Conservation (phyloP, 768 basidiomycete genomes). For the Serpula lacrymans region DNA sequence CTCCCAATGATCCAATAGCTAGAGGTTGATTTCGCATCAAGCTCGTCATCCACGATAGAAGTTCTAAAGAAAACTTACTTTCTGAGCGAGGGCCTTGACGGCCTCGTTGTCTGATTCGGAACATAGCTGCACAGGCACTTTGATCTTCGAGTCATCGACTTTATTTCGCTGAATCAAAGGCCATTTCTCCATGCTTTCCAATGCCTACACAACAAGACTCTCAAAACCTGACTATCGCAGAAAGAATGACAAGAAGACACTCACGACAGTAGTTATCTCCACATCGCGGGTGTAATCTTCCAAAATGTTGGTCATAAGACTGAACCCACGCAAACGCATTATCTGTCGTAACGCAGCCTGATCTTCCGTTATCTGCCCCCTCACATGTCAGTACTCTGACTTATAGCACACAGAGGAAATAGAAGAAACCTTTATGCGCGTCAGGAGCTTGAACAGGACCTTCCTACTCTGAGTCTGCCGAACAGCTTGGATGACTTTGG, state of each 20-base stretch:
- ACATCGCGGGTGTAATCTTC: constrained; percentile 69
- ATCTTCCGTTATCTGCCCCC: constrained; percentile 77
- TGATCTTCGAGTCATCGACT: constrained; percentile 79
- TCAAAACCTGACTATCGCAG: neutral
- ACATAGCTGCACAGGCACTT: constrained; percentile 56
- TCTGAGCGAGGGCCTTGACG: constrained; percentile 56
- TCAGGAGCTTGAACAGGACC: constrained; percentile 78
- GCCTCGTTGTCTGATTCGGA: constrained; percentile 52
- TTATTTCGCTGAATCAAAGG: constrained; percentile 86
- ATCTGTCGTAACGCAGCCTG: constrained; percentile 73
- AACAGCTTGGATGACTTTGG: constrained; percentile 88
- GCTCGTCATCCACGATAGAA: too few relatives aligned
- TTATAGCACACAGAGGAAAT: neutral
- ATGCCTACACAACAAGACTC: constrained; percentile 36
- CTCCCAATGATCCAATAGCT: constrained; percentile 84
- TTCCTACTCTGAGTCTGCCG: constrained; percentile 83
- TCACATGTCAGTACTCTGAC: neutral
- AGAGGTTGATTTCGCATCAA: constrained; percentile 1
- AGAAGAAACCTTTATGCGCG: constrained; percentile 67
- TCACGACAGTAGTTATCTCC: constrained; percentile 68
- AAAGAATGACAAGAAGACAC: constrained; percentile 22
- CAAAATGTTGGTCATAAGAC: constrained; percentile 85
- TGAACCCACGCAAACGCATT: constrained; percentile 91
- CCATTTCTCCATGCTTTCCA: constrained; percentile 74
- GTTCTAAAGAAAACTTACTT: constrained; percentile 39